These are phyloP conservation scores for Apodospora peruviana DNA, from an alignment of 495 filamentous ascomycete genomes.

Conservation along the genomic window DNA sequence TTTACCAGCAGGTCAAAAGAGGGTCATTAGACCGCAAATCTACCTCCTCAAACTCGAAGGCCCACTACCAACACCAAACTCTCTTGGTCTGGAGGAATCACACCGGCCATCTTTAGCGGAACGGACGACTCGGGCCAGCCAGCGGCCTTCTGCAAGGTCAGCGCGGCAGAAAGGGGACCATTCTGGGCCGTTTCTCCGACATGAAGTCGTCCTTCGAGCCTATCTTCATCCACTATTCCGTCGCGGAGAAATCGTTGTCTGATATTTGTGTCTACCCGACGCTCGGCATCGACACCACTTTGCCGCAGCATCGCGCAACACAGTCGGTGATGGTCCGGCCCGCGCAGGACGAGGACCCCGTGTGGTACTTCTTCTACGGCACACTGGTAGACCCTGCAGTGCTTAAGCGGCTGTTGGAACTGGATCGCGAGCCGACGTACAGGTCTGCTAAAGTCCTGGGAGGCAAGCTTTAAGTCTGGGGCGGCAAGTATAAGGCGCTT, in stretches of 20 bases:
- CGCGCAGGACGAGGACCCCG: conserved; percentile 32
- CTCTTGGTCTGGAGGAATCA: too few relatives aligned
- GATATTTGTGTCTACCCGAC: conserved; percentile 27
- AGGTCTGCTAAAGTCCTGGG: too few relatives aligned
- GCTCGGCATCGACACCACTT: conserved; percentile 36
- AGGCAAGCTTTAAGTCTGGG: too few relatives aligned
- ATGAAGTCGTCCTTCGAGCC: conserved; percentile 14
- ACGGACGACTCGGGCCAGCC: too few relatives aligned
- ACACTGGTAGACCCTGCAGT: conserved; percentile 23
- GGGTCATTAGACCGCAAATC: not conserved
- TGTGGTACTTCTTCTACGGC: conserved; percentile 42
- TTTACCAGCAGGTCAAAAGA: not conserved
- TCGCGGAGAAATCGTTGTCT: conserved; percentile 33
- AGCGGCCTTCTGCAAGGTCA: too few relatives aligned
- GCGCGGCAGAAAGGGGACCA: too few relatives aligned
- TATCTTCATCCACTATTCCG: conserved; percentile 24
- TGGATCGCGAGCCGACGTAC: too few relatives aligned
- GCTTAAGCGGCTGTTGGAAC: conserved; percentile 17
- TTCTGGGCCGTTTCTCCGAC: too few relatives aligned
- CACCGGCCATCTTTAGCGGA: too few relatives aligned
- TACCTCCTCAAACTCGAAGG: conserved; percentile 11
- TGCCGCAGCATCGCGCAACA: conserved; percentile 26
- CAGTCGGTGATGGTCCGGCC: conserved; percentile 5
- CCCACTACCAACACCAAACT: conserved; percentile 1
- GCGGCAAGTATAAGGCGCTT: conserved; percentile 35